Base-by-base conservation (phyloP, 768 basidiomycete species). In the Boletus coccyginus region DNA sequence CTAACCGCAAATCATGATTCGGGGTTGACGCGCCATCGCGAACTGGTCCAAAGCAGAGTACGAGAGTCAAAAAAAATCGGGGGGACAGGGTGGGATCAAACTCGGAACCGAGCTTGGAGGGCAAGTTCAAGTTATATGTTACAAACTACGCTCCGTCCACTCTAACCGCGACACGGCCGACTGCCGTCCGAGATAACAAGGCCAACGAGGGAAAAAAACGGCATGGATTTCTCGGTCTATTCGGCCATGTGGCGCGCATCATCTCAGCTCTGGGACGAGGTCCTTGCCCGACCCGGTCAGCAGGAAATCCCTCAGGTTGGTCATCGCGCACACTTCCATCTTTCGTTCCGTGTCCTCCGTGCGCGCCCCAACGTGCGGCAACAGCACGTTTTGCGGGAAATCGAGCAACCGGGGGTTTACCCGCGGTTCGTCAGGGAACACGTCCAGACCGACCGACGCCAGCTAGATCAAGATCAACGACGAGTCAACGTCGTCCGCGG, bases 341-440 rank as follows among this genome's bases (percentile, higher is more conserved):
- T 81, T 81, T 55, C 79, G 78, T 68, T 91, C 88, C 11, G 87
- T 81, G 63, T 94, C 92, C 59, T 84, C 81, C 50, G 84, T 92
- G 69, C 88, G 84, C 0, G 92, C 93, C 10, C 94, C 94, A 83
- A 95, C 85, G 72, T 96, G 95, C 3, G 94, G 94, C n/a, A 97
- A 78, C 8, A 98, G 75, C 40, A 86, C 87, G 59, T 92, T 86
- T 58, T 93, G 85, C 19, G 88, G 84, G 71, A 92, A 90, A 32
- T 83, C 81, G 50, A 94, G 76, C 36, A 96, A 74, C 31, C 86
- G 81, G 5, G 86, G 27, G 62, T 93, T 88, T 40, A 93, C 84
- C 39, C 80, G 71, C 1, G 93, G 92, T 65, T 94, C 92, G 73
- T 94, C 80, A 7, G 92, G 92, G 71, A 78, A 94, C 21, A 94